Evolutionary conservation across 768 basidiomycete genomes (phyloP).

Genomic region (Basidioascus undulatus): DNA sequence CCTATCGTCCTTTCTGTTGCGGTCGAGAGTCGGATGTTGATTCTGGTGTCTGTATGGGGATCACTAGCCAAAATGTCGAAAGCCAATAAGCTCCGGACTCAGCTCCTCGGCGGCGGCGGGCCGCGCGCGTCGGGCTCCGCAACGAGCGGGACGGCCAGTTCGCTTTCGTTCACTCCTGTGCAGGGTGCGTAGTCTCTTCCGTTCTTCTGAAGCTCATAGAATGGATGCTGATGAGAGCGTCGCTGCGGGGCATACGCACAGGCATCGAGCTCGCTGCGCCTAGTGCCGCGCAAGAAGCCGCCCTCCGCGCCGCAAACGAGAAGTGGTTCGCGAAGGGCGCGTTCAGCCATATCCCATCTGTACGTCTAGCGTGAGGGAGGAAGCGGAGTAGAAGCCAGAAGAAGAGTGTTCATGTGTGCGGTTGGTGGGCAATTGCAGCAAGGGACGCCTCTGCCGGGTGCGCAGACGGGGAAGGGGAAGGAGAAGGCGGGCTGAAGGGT

Average conservation of each 20-base stretch:
- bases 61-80: constrained; percentile 80
- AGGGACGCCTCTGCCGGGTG: too few relatives aligned
- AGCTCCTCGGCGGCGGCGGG: constrained; percentile 53
- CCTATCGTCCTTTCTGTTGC: not conserved
- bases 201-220: constrained; percentile 9
- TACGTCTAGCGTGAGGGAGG: too few relatives aligned
- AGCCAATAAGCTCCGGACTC: constrained; percentile 70
- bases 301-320: constrained; percentile 88
- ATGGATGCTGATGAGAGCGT: not conserved
- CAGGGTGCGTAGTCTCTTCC: constrained; percentile 32
- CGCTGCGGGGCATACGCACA: constrained; percentile 17
- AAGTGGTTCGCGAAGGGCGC: constrained; percentile 59
- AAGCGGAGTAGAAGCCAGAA: too few relatives aligned
- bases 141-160: constrained; percentile 67
- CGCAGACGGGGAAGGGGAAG: too few relatives aligned
- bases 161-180: constrained; percentile 78
- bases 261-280: constrained; percentile 90
- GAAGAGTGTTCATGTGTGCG: too few relatives aligned
- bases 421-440: too few relatives aligned
- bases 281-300: constrained; percentile 44
- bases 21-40: not conserved
- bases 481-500: too few relatives aligned
- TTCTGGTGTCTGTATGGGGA: not conserved
- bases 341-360: constrained; percentile 19
- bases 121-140: constrained; percentile 27